Base-by-base conservation (phyloP, 139 green algal species). In the Tetratostichococcus sp. region DNA sequence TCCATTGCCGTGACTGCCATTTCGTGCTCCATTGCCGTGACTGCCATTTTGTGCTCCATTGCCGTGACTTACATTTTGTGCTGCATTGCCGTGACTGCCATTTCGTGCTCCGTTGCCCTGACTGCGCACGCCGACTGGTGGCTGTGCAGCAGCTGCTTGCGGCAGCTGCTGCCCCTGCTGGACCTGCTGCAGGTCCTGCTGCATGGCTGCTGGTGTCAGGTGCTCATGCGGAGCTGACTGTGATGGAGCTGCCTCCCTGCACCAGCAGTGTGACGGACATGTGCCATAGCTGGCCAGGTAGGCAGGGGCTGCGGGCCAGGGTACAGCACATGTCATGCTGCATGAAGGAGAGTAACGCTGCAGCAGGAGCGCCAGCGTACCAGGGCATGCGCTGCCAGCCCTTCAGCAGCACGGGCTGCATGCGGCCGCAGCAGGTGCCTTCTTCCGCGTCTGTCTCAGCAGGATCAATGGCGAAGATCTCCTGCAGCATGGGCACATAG, bases 321-420 rank as follows among this genome's bases (percentile, higher is more conserved):
- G 11, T 62, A 17, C 50, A 23, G n/a, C n/a, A n/a, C n/a, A n/a
- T 50, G 39, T 8, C 39, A 50, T 50, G 8, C 14, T 50, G 39
- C 39, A 50, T n/a, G n/a, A n/a, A n/a, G n/a, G n/a, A n/a, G n/a
- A n/a, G n/a, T n/a, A n/a, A n/a, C n/a, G n/a, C n/a, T n/a, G n/a
- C n/a, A n/a, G n/a, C n/a, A 50, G 39, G 50, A 17, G 14, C 50
- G 19, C 2, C 14, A 17, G 14, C 50, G 50, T 17, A 62, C 50
- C 50, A 62, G 50, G 50, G 50, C 50, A 62, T 62, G 50, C 50
- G 50, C 50, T 62, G 50, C 50, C 50, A 62, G 50, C 50, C 50
- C 50, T 62, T 62, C 11, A 62, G 50, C 50, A 62, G 50, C 50
- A 62, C 50, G 2, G 50, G 50, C 50, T 62, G 50, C 50, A 62